Conservation (phyloP, 1,284 basidiomycete species). For the Sphagnurus paluster region DNA sequence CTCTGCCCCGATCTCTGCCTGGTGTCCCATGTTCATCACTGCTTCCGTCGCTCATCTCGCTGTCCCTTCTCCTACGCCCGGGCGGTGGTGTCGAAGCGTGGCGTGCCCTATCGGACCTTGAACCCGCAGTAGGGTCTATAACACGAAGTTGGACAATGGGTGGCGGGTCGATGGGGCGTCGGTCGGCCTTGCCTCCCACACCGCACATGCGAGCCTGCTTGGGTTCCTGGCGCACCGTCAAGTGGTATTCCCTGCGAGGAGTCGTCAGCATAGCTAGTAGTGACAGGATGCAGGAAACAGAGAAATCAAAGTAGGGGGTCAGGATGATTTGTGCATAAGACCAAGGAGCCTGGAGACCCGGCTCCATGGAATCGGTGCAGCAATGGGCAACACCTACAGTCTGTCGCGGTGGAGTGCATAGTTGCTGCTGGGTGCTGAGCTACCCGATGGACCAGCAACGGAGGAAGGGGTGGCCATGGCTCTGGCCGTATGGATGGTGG, state of each 20-base stretch:
- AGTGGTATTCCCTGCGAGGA: conserved; percentile 70
- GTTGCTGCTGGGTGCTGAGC: background rate
- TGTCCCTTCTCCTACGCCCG: conserved; percentile 5
- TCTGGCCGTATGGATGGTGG: background rate
- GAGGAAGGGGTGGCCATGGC: background rate
- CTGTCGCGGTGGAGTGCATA: conserved; percentile 32
- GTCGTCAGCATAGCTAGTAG: conserved; percentile 7
- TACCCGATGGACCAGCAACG: background rate
- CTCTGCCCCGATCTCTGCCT: conserved; percentile 11
- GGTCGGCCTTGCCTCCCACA: conserved; percentile 89
- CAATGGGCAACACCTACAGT: conserved; percentile 32
- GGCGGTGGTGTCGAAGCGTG: conserved; percentile 1
- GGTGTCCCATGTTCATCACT: conserved; percentile 1
- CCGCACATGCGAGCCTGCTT: conserved; percentile 93
- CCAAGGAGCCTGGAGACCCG: conserved; percentile 12
- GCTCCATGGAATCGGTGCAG: conserved; percentile 15
- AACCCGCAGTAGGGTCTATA: conserved; percentile 59
- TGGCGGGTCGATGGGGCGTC: conserved; percentile 93
- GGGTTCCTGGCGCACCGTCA: conserved; percentile 85
- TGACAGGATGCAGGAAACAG: background rate
- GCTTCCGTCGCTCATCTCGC: conserved; percentile 2
- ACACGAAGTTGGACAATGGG: conserved; percentile 95
- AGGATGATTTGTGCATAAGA: conserved; percentile 8
- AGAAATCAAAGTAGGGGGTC: conserved; percentile 3
- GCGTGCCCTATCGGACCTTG: background rate